These are phyloP conservation scores for Flaveria ramosissima DNA, from an alignment of 129 eudicot genomes.

Conservation along the genomic window DNA sequence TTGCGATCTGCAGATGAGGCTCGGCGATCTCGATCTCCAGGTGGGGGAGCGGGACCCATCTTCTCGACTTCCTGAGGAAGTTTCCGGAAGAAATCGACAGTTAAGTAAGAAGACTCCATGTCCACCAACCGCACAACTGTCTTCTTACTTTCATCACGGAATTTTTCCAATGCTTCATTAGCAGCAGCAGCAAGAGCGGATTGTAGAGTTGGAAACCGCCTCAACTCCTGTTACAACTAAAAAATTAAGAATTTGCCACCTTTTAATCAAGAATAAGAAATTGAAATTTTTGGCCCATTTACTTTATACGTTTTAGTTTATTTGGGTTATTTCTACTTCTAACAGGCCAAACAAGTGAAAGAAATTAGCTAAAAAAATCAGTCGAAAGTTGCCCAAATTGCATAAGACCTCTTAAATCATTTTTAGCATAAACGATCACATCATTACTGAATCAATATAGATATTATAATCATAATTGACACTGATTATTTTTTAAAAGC, in stretches of 20 bases:
- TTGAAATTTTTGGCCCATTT: background rate
- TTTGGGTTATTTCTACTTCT: background rate
- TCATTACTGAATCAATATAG: background rate
- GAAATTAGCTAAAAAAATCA: background rate
- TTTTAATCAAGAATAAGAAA: background rate
- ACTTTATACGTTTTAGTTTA: background rate
- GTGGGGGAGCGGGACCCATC: constrained; percentile 39
- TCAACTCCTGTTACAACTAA: constrained; percentile 49
- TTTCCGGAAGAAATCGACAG: constrained; percentile 65
- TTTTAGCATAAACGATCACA: background rate
- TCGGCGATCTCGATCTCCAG: constrained; percentile 41
- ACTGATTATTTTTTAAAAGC: background rate
- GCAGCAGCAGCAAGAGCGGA: constrained; percentile 58
- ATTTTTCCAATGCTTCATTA: constrained; percentile 57
- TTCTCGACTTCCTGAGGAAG: constrained; percentile 62
- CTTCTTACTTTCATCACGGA: constrained; percentile 65
- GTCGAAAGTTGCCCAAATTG: background rate
- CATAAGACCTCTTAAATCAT: background rate
- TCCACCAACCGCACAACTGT: constrained; percentile 63
- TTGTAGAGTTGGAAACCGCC: constrained; percentile 61
- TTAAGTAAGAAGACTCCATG: constrained; percentile 65
- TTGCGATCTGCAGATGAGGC: constrained; percentile 42
- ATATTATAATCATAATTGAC: background rate
- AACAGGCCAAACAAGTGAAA: background rate
- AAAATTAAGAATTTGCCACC: background rate